These are phyloP conservation scores for Pseudocercospora fijiensis DNA, from an alignment of 2,329 filamentous ascomycete species.

Conservation along the genomic window DNA sequence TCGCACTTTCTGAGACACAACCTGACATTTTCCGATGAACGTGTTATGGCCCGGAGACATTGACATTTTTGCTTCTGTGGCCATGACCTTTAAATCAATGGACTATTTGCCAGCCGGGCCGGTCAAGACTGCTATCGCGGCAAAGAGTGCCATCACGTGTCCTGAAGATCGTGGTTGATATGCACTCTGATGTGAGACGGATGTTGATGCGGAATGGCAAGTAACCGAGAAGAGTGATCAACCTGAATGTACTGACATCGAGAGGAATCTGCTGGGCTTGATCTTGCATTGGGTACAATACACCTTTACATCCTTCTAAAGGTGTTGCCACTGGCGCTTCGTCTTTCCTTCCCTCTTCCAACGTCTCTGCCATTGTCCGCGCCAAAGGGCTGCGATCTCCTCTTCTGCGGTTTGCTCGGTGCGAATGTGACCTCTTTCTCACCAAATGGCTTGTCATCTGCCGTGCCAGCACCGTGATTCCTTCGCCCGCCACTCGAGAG, in stretches of 20 bases:
- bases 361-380: constrained; percentile 36
- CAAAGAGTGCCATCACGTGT: no score
- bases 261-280: neutral
- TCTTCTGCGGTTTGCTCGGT: constrained; percentile 54
- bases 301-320: constrained; percentile 62
- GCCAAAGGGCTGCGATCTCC: constrained; percentile 22
- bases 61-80: neutral
- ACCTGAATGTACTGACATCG: neutral
- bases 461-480: constrained; percentile 27
- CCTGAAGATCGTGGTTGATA: no score
- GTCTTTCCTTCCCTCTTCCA: constrained; percentile 49
- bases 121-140: no score
- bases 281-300: neutral
- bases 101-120: neutral
- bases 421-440: constrained; percentile 71
- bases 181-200: no score
- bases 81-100: neutral
- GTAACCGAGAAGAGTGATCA: neutral
- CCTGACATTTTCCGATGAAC: neutral
- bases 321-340: constrained; percentile 74
- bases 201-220: no score
- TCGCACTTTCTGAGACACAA: neutral
- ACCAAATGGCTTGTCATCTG: constrained; percentile 45
- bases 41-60: neutral
- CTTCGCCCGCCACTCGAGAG: constrained; percentile 34